Evolutionary conservation across 441 rosid genomes (phyloP).

Genomic region (Rhodomyrtus psidioides): DNA sequence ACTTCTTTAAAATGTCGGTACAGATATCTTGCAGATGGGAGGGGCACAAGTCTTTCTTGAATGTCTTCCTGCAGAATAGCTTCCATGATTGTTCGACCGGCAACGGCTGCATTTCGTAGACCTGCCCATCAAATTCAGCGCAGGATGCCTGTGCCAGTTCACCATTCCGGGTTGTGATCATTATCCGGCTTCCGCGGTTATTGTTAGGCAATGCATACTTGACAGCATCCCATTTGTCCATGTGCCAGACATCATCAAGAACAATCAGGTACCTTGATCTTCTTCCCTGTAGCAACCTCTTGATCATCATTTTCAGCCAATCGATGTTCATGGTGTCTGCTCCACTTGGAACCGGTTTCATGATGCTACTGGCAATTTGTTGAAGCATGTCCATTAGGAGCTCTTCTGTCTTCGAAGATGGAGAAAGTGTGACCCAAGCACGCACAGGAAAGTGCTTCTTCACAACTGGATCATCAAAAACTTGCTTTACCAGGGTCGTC

Average conservation of each 20-base stretch:
- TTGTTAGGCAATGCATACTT: constrained; percentile 14
- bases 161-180: constrained; percentile 22
- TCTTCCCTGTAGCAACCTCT: not conserved
- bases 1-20: constrained; percentile 2
- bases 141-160: constrained; percentile 14
- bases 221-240: not conserved
- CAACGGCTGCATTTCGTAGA: constrained; percentile 18
- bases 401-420: not conserved
- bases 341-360: not conserved
- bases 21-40: constrained; percentile 1
- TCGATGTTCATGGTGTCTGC: not conserved
- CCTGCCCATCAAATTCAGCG: constrained; percentile 9
- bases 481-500: constrained; percentile 4
- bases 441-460: constrained; percentile 1
- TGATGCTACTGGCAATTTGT: not conserved
- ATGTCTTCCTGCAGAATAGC: not conserved
- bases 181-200: constrained; percentile 17
- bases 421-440: constrained; percentile 2
- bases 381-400: not conserved
- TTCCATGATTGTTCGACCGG: constrained; percentile 16
- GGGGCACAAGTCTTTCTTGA: not conserved
- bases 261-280: constrained; percentile 8
- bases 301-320: not conserved
- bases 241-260: constrained; percentile 3
- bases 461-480: not conserved